A percentile compares a stretch with the other conserved stretches of the same genome.
phyloP scores from a whole-genome alignment of 345 rosid genomes.

The Aquilaria yunnanensis region DNA sequence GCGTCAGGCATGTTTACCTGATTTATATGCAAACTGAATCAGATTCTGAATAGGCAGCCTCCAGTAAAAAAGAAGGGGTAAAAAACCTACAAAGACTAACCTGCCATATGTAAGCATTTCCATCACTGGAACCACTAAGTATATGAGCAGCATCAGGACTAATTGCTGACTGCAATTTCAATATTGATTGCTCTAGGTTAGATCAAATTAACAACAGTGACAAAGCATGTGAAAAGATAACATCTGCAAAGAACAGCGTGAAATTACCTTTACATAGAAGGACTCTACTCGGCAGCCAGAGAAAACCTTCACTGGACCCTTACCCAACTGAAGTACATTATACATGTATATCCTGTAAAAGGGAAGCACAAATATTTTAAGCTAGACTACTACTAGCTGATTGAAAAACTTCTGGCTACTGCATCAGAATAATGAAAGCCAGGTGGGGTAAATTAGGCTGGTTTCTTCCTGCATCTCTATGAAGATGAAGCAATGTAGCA shows the following conservation, averaged over 20 bases:
- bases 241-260: neutral
- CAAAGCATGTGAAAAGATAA: slow-evolving; percentile 3
- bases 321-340: slow-evolving; percentile 67
- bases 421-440: neutral
- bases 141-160: slow-evolving; percentile 80
- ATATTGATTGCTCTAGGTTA: neutral
- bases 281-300: slow-evolving; percentile 74
- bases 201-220: slow-evolving; percentile 1
- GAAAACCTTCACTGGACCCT: slow-evolving; percentile 67
- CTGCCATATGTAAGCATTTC: slow-evolving; percentile 88
- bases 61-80: slow-evolving; percentile 2
- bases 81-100: slow-evolving; percentile 23
- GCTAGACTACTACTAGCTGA: neutral
- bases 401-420: no score
- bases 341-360: slow-evolving; percentile 66
- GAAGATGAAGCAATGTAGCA: no score
- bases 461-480: no score
- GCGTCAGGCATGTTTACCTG: slow-evolving; percentile 68
- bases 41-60: slow-evolving; percentile 3
- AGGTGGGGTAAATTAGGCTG: no score
- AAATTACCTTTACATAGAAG: slow-evolving; percentile 76
- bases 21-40: slow-evolving; percentile 11
- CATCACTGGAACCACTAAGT: slow-evolving; percentile 89
- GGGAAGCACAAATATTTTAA: neutral
- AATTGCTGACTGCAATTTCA: slow-evolving; percentile 62